Base-by-base conservation (phyloP, 192 early-diverging fungal genomes). In the Ambispora gerdemannii region DNA sequence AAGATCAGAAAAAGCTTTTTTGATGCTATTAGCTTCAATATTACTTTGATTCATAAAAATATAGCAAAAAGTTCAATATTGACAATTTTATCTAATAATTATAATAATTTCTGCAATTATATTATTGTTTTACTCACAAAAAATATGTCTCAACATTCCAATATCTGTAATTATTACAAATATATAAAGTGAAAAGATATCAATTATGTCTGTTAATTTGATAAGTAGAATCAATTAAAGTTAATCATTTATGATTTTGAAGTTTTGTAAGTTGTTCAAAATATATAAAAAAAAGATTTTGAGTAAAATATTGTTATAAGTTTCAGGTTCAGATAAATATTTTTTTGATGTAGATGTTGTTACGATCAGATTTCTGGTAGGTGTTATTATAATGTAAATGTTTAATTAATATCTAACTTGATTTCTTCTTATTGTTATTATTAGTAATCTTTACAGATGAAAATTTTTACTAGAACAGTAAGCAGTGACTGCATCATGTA, bases 141-240 rank as follows among this genome's bases (percentile, higher is more conserved):
- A 43, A 75, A 75, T 75, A 61, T 34, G 50, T 38, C 13, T 68
- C 61, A 15, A 62, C 22, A 55, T 70, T 22, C 68, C 66, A 75
- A 32, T 28, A 75, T 33, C 34, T 50, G 34, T 68, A 50, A 52
- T 30, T 0, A 60, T 75, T 58, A 11, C 58, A 53, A 13, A 75
- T 50, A 53, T 53, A 75, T 15, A 75, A 43, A 4, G 67, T 75
- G 36, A 70, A 75, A 20, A 75, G 59, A 22, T 36, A 50, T 58
- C 43, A 71, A 50, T 62, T 38, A 53, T 71, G 49, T 34, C 36
- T 75, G 38, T 75, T 75, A 30, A 32, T 75, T 51, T 62, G 47
- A 33, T 71, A 25, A 24, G 58, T 61, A 27, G 59, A 75, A 30
- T 70, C 43, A 22, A 75, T 62, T 3, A 75, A 43, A 20, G 67